Evolutionary conservation across 2,329 filamentous ascomycete genomes (phyloP), one percentile per base, ranked within the genome.

Genomic region (Parafenestella ontariensis): DNA sequence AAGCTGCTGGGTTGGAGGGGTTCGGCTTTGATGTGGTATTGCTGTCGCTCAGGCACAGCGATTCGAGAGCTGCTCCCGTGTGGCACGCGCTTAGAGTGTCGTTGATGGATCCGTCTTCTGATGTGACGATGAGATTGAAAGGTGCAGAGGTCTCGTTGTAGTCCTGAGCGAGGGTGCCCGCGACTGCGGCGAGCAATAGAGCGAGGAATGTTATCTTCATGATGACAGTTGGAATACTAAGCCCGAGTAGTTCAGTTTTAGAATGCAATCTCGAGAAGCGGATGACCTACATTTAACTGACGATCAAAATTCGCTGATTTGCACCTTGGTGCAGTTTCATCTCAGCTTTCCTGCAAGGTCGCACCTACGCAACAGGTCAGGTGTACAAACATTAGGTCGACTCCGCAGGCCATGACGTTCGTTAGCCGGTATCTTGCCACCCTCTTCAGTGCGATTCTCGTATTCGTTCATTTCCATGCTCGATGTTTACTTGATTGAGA

Each of bases 11-110:
- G 24, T 56, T 34, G 20, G 64, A 57, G 23, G 58, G 54, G 21
- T 54, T 46, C 8, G 65, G 62, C 15, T 64, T 67, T 10, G 64
- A 68, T 1, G 53, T 50, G 1, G 61, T 56, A 44, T 45, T 51
- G 29, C 39, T 64, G 54, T 43, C 61, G 54, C 64, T 62, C 17
- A 79, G 56, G 57, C 81, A 82, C 49, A 82, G 76, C 10, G 70
- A 75, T 62, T 82, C 79, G 48, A 82, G 80, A 4, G 75, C 80
- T 18, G 81, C 80, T 26, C 81, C 81, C 54, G 76, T 73, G 62
- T 82, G 80, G 67, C 80, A 83, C 50, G 80, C 65, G 5, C 62
- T 64, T 15, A 82, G 74, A 6, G 71, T 68, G 49, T 76, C 76
- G 44, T 81, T 73, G 48, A 77, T 58, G 1, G 72, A 70, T 5